Conservation (phyloP, 2,329 filamentous ascomycete species). For the Microcyclosporella mali region DNA sequence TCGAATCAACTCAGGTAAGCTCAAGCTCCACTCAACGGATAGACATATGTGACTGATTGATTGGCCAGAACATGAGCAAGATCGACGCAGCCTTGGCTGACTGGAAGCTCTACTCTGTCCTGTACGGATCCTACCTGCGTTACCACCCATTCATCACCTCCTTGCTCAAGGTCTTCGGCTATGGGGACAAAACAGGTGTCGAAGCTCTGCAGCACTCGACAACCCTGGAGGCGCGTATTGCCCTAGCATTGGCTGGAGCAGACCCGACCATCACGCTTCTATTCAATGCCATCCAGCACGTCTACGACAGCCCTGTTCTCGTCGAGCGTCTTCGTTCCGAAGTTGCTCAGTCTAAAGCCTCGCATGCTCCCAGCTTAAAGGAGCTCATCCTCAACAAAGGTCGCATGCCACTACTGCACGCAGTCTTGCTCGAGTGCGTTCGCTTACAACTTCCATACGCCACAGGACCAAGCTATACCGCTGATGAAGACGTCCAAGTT, state of each 20-base stretch:
- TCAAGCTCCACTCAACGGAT: neutral
- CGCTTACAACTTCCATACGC: constrained; percentile 8
- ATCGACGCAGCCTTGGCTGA: constrained; percentile 7
- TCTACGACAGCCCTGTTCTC: constrained; percentile 13
- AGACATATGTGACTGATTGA: neutral
- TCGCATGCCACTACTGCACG: constrained; percentile 13
- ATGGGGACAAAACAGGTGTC: constrained; percentile 1
- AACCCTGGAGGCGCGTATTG: constrained; percentile 11
- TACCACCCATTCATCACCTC: constrained; percentile 18
- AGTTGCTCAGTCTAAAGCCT: constrained; percentile 4
- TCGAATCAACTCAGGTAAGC: constrained; percentile 3
- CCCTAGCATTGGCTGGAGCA: constrained; percentile 14
- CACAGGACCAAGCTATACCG: constrained; percentile 8
- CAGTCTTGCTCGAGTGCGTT: constrained; percentile 12
- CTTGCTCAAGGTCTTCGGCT: constrained; percentile 4
- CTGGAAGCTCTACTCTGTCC: constrained; percentile 18
- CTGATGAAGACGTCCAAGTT: constrained; percentile 4
- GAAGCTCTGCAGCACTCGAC: neutral
- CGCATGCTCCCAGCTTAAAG: constrained; percentile 7
- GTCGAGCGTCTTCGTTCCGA: constrained; percentile 15
- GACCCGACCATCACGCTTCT: constrained; percentile 15
- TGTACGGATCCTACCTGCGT: constrained; percentile 20
- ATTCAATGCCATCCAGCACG: constrained; percentile 10
- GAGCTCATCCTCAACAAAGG: constrained; percentile 7
- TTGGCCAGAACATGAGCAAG: neutral